A percentile compares a stretch with the other conserved stretches of the same genome.
Conservation (phyloP, 768 basidiomycete genomes). For the Glaciozyma antarctica region DNA sequence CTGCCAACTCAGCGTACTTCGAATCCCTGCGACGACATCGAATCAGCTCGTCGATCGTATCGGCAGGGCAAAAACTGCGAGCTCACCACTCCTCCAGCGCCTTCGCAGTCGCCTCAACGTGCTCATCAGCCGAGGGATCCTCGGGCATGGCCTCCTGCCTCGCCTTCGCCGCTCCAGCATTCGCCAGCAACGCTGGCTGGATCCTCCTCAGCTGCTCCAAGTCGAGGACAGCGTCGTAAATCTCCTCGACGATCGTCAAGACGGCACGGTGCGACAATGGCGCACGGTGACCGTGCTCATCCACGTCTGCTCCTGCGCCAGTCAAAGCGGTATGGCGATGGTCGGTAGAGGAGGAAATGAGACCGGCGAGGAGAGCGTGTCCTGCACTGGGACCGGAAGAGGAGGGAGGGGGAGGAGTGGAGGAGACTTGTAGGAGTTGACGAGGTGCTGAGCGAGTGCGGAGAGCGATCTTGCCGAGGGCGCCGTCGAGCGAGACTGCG, state of each 20-base stretch:
- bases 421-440: constrained; percentile 73
- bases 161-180: background rate
- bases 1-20: constrained; percentile 43
- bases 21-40: constrained; percentile 2
- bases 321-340: background rate
- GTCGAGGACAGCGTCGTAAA: constrained; percentile 75
- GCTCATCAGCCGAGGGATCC: constrained; percentile 10
- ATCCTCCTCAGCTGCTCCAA: constrained; percentile 77
- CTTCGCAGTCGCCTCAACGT: constrained; percentile 50
- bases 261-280: constrained; percentile 67
- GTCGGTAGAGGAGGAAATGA: constrained; percentile 5
- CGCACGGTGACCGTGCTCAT: background rate
- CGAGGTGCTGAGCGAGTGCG: constrained; percentile 93
- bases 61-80: background rate
- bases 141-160: constrained; percentile 32
- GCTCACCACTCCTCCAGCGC: constrained; percentile 10
- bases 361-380: constrained; percentile 20
- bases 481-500: constrained; percentile 71
- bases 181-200: constrained; percentile 46
- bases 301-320: background rate
- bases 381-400: constrained; percentile 3
- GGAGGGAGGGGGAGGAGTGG: constrained; percentile 7
- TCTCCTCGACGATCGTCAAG: constrained; percentile 64
- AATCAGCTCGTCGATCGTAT: background rate
- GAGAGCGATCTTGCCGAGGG: constrained; percentile 85